phyloP scores from a whole-genome alignment of 768 basidiomycete genomes.

The Xerocomus spinulosus region DNA sequence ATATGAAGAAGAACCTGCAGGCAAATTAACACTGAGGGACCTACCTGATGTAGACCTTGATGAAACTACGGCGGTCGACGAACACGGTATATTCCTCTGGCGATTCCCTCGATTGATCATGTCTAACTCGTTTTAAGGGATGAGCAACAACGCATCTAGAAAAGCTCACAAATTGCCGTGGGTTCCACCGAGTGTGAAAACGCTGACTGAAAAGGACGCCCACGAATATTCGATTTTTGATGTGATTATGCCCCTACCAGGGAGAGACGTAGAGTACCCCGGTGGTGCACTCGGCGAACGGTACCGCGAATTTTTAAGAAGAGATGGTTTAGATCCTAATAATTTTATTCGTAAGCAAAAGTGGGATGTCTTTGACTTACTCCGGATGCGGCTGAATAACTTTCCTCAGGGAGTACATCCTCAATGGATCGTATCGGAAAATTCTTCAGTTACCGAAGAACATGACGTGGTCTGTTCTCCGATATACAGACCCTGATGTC shows the following conservation, averaged over 20 bases:
- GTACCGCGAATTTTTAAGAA: conserved; percentile 73
- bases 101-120: background rate
- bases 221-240: conserved; percentile 86
- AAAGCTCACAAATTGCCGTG: conserved; percentile 40
- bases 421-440: conserved; percentile 90
- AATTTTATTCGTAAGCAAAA: conserved; percentile 88
- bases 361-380: conserved; percentile 39
- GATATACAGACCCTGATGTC: conserved; percentile 92
- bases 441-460: conserved; percentile 83
- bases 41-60: conserved; percentile 26
- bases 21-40: conserved; percentile 27
- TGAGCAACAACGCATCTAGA: conserved; percentile 13
- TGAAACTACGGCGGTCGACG: conserved; percentile 32
- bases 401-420: conserved; percentile 72
- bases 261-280: conserved; percentile 90
- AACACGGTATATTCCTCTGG: conserved; percentile 26
- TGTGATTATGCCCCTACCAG: conserved; percentile 96
- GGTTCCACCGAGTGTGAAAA: conserved; percentile 67
- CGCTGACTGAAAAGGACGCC: conserved; percentile 72
- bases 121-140: conserved; percentile 19
- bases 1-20: conserved; percentile 44
- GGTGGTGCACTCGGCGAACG: conserved; percentile 82
- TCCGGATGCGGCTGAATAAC: conserved; percentile 6
- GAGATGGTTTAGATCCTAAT: conserved; percentile 87
- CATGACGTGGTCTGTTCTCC: conserved; percentile 75